Base-by-base conservation (phyloP, 2,329 filamentous ascomycete genomes). In the Neofusicoccum ribis region DNA sequence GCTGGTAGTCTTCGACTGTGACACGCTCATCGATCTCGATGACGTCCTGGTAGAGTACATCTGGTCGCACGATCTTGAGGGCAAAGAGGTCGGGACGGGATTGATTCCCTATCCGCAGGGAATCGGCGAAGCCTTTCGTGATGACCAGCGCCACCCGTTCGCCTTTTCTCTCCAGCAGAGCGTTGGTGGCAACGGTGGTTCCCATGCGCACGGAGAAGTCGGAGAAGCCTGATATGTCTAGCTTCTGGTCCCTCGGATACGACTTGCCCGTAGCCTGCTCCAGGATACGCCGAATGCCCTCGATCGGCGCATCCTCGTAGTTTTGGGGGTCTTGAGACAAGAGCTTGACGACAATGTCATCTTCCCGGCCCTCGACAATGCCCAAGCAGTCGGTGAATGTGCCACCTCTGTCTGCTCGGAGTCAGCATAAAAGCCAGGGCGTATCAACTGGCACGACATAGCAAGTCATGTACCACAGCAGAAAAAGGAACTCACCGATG, bases 1-100 rank as follows among this genome's bases (percentile, higher is more conserved):
- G 70, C 15, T 70, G 70, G 43, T 72, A 77, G 46, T 71, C 73
- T 66, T 78, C 77, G 36, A 77, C 70, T 3, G 75, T 77, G 11
- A 70, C 64, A 12, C 72, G 65, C 64, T 73, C 71, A 9, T 71
- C 69, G 3, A 73, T 49, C 54, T 70, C 68, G 4, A 68, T 56
- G 5, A 70, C 69, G 4, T 67, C 63, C 44, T 68, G 64, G 65
- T 73, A 70, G 15, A 74, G 64, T 4, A 69, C 67, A 31, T 67
- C 66, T 5, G 71, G 66, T 12, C 68, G 68, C 15, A 58, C 52
- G 44, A 73, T 68, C 23, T 67, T 68, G 7, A 74, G 65, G 39
- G 73, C 72, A 52, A 74, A 74, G 9, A 76, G 64, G 15, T 71
- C 67, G 31, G 74, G 74, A 8, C 74, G 70, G 11, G 73, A 72